Conservation (phyloP, 305 asterid species). For the Fraxinus paxiana region DNA sequence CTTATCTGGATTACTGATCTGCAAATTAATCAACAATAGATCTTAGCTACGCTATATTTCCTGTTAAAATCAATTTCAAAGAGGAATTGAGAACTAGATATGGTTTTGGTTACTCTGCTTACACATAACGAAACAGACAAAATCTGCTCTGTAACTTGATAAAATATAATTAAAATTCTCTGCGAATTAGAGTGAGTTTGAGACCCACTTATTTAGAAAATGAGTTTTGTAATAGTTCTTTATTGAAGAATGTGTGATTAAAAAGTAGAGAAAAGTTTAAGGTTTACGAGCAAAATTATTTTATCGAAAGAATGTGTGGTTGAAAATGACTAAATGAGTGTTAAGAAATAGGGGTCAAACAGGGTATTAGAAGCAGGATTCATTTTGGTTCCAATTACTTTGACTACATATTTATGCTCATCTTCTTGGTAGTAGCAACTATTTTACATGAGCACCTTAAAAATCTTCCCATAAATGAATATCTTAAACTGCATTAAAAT, state of each 20-base stretch:
- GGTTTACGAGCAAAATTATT: background rate
- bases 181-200: background rate
- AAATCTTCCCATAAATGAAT: background rate
- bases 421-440: constrained; percentile 10
- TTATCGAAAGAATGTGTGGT: background rate
- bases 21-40: constrained; percentile 32
- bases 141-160: background rate
- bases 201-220: background rate
- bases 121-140: background rate
- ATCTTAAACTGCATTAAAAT: constrained; percentile 5
- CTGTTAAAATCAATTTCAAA: background rate
- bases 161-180: background rate
- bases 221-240: background rate
- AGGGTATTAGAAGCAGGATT: background rate
- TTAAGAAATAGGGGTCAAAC: background rate
- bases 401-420: constrained; percentile 3
- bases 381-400: background rate
- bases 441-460: background rate
- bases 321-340: background rate
- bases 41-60: constrained; percentile 12
- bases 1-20: constrained; percentile 81
- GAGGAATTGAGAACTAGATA: background rate
- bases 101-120: constrained; percentile 3
- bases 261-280: background rate
- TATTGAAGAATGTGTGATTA: background rate